Base-by-base conservation (phyloP, 352 stramenopile species). In the Phytopythium cucurbitacearum region DNA sequence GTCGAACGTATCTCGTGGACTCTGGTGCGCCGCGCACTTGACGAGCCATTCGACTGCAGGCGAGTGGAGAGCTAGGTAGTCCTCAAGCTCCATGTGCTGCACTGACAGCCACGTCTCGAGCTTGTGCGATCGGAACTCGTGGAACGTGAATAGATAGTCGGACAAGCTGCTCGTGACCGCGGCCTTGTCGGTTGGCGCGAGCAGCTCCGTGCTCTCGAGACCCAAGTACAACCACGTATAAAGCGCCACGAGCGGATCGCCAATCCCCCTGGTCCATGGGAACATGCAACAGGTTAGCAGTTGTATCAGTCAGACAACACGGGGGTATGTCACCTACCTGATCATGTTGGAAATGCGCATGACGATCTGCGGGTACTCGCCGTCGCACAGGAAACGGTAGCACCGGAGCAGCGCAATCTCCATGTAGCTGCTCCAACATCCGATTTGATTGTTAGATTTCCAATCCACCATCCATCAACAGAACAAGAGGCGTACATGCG, bases 331-430 rank as follows among this genome's bases (percentile, higher is more conserved):
- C 21, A 62, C 65, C 15, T 80, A 91, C 81, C 90, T 91, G 67
- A 93, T 91, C 82, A 93, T 94, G 53, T 88, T 94, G 40, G 81
- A 89, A 5, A 92, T 49, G 0, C 85, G 76, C 7, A 77, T 61
- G 16, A 96, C 72, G 51, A 97, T 95, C 43, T 91, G 80, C 0
- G 74, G 66, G 62, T 91, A 96, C 40, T 96, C 90, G n/a, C 72
- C 77, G 59, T 96, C 87, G 48, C 80, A 90, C 12, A 97, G 68
- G 57, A 97, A 97, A 2, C 84, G 76, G 57, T 97, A 97, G 52
- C 84, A 97, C 34, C 78, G 73, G 1, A 97, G 61, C 38, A 97
- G 60, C 40, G 88, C 87, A 15, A 95, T 80, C 56, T 97, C 91
- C 36, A 91, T 91, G 59, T 92, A 94, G 42, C 80, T 90, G 10